Evolutionary conservation across 2,329 filamentous ascomycete species (phyloP).

Genomic region (Pseudogymnoascus sp.): DNA sequence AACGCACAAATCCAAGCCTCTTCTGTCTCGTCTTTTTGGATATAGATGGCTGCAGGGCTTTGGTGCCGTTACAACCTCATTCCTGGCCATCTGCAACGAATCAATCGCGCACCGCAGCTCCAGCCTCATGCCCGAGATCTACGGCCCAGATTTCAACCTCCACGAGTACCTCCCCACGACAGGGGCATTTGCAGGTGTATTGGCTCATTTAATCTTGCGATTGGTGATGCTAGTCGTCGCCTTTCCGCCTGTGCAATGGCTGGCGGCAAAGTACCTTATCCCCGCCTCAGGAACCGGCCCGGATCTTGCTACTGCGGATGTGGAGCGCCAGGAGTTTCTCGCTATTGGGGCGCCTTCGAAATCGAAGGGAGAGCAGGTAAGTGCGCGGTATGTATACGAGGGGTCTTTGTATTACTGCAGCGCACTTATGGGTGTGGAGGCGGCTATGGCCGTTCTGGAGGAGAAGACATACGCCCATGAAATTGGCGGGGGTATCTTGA

Average conservation of each 20-base stretch:
- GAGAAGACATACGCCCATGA: conserved; percentile 35
- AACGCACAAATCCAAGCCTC: background rate
- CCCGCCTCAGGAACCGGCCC: background rate
- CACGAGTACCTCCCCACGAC: conserved; percentile 2
- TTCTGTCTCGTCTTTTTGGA: background rate
- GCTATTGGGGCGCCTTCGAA: background rate
- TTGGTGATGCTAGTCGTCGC: background rate
- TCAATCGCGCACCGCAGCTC: conserved; percentile 11
- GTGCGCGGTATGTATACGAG: background rate
- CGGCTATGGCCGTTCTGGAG: conserved; percentile 18
- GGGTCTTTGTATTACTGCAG: conserved; percentile 10
- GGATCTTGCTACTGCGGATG: background rate
- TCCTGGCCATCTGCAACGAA: conserved; percentile 10
- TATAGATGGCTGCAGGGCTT: conserved; percentile 3
- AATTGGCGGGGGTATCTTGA: conserved; percentile 40
- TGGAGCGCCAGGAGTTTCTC: background rate
- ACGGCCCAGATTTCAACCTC: conserved; percentile 1
- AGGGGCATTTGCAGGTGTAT: background rate
- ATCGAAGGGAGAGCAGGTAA: background rate
- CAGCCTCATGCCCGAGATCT: background rate
- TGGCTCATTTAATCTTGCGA: background rate
- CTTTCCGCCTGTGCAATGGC: background rate
- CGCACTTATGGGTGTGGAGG: conserved; percentile 13
- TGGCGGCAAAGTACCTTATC: background rate
- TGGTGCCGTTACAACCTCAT: conserved; percentile 7